phyloP scores from a whole-genome alignment of 2,329 filamentous ascomycete genomes.

The Didymella sp. region DNA sequence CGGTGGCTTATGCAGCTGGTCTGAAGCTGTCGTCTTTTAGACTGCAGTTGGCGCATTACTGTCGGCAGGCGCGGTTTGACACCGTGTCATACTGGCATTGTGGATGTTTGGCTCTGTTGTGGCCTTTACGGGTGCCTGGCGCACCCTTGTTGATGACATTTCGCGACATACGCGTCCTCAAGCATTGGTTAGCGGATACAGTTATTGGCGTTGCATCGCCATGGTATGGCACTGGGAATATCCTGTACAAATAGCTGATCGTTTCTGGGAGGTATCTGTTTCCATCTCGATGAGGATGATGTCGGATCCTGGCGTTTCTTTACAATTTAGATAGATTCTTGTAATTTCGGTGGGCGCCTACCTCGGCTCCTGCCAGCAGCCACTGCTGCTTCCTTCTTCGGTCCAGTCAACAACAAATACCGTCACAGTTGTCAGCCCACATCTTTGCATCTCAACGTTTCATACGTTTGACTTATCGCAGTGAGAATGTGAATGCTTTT shows the following conservation, averaged over 20 bases:
- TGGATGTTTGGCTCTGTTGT: slow-evolving; percentile 12
- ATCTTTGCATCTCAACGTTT: neutral
- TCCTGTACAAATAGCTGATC: slow-evolving; percentile 44
- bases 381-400: slow-evolving; percentile 2
- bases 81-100: slow-evolving; percentile 2
- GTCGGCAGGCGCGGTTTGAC: slow-evolving; percentile 10
- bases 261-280: slow-evolving; percentile 18
- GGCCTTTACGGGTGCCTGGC: slow-evolving; percentile 23
- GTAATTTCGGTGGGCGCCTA: slow-evolving; percentile 10
- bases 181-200: slow-evolving; percentile 29
- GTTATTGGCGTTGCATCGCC: slow-evolving; percentile 27
- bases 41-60: neutral
- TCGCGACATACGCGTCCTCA: slow-evolving; percentile 17
- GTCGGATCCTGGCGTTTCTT: slow-evolving; percentile 19
- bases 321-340: slow-evolving; percentile 4
- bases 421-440: neutral
- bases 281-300: slow-evolving; percentile 11
- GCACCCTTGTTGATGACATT: slow-evolving; percentile 24
- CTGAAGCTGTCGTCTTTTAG: slow-evolving; percentile 37
- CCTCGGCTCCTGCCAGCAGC: slow-evolving; percentile 8
- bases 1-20: slow-evolving; percentile 39
- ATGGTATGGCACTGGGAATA: slow-evolving; percentile 39
- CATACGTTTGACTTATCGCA: neutral
- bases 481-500: neutral
- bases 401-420: neutral